Conservation (phyloP, 208 protist genomes). For the Leishmania major region DNA sequence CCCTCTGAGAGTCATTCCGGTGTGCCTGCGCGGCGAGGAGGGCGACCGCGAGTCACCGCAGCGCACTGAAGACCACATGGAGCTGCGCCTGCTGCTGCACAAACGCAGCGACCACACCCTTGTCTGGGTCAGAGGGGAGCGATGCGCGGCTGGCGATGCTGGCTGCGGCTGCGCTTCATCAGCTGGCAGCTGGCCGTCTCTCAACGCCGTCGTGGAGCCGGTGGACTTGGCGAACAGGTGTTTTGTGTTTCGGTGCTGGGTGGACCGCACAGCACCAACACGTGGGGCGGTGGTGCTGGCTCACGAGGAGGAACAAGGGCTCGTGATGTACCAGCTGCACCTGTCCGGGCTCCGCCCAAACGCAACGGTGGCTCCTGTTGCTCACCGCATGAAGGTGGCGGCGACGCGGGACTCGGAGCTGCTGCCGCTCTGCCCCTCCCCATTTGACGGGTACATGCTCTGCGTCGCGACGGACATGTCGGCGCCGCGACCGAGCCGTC, state of each 20-base stretch:
- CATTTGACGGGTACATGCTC: conserved; percentile 57
- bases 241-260: conserved; percentile 39
- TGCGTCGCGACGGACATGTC: conserved; percentile 28
- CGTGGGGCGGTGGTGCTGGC: conserved; percentile 35
- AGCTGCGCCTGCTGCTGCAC: conserved; percentile 43
- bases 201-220: conserved; percentile 11
- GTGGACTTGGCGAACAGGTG: background rate
- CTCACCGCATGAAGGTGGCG: conserved; percentile 27
- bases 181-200: conserved; percentile 1
- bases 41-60: conserved; percentile 23
- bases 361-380: background rate
- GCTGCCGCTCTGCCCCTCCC: conserved; percentile 61
- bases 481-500: conserved; percentile 5
- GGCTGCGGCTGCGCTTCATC: background rate
- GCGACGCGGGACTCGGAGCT: conserved; percentile 38
- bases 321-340: conserved; percentile 29
- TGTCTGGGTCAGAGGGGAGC: conserved; percentile 29
- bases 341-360: background rate
- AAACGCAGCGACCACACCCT: conserved; percentile 37
- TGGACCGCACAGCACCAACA: conserved; percentile 44
- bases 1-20: conserved; percentile 31
- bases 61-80: conserved; percentile 16
- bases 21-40: conserved; percentile 25
- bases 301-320: conserved; percentile 29
- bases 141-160: background rate